Conservation (phyloP, 2,329 filamentous ascomycete species). For the Trichoderma atrobrunneum region DNA sequence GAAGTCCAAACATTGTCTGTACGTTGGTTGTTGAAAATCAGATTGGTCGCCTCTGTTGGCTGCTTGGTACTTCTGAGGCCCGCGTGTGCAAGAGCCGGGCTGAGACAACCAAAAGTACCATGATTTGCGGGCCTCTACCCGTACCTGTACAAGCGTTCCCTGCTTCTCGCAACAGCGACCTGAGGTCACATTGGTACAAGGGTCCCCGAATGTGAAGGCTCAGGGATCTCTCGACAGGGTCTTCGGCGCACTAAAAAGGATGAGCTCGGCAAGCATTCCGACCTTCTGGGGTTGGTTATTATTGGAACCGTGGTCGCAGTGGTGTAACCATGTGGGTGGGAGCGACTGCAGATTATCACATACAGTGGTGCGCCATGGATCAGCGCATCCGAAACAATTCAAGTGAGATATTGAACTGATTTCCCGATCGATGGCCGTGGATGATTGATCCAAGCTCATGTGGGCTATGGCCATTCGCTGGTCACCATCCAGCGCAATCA, state of each 20-base stretch:
- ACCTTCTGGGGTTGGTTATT: constrained; percentile 20
- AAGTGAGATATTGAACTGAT: constrained; percentile 6
- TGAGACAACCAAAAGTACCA: constrained; percentile 19
- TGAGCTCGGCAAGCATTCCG: constrained; percentile 22
- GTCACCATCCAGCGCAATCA: not conserved
- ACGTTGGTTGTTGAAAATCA: not conserved
- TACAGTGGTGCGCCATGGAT: not conserved
- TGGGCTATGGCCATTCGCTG: not conserved
- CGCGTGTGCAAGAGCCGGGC: not conserved
- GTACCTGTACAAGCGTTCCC: constrained; percentile 3
- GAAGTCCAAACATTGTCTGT: not conserved
- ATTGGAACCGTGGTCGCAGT: constrained; percentile 18
- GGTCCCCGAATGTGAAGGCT: not conserved
- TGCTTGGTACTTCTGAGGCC: constrained; percentile 4
- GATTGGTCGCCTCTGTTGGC: not conserved
- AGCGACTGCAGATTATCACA: constrained; percentile 12
- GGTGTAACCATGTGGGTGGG: constrained; percentile 18
- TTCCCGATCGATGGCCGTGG: not conserved
- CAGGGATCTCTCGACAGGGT: constrained; percentile 18
- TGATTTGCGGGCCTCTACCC: not conserved
- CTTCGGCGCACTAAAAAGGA: constrained; percentile 21
- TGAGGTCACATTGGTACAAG: constrained; percentile 5
- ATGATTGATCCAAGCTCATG: constrained; percentile 10
- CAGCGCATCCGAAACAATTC: constrained; percentile 14
- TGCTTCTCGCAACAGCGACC: constrained; percentile 1